phyloP scores from a whole-genome alignment of 345 rosid species.

The Dipteronia sinensis region DNA sequence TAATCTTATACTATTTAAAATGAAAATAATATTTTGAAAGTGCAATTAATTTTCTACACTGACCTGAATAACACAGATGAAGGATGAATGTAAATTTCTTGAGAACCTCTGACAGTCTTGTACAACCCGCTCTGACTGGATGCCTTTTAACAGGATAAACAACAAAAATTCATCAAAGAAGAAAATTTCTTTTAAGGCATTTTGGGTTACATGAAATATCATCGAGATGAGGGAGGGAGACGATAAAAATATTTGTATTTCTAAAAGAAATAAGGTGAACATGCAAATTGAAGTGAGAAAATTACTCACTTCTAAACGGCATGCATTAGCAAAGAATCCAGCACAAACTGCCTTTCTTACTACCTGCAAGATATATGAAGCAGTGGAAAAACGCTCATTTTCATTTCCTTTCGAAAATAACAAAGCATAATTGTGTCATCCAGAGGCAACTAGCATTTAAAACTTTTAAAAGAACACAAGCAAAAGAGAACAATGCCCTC shows the following conservation, averaged over 20 bases:
- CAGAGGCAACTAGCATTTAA: not conserved
- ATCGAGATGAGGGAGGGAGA: not conserved
- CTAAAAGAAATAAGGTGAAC: not conserved
- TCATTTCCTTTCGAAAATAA: not conserved
- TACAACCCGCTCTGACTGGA: conserved; percentile 76
- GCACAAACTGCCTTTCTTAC: conserved; percentile 85
- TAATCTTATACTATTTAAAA: not conserved
- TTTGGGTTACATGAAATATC: conserved; percentile 9
- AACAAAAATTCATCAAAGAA: conserved; percentile 9
- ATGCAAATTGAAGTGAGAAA: conserved; percentile 6
- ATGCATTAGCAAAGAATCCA: conserved; percentile 93
- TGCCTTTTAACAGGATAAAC: conserved; percentile 42
- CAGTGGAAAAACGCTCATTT: not conserved
- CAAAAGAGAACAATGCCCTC: not conserved
- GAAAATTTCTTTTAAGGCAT: not conserved
- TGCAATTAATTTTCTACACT: conserved; percentile 20
- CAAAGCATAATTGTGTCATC: not conserved
- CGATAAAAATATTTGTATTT: not conserved
- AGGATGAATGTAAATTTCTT: conserved; percentile 90
- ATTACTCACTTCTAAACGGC: conserved; percentile 68
- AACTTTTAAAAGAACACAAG: not conserved
- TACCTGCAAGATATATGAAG: conserved; percentile 44
- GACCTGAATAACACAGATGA: conserved; percentile 93
- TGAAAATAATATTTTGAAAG: not conserved
- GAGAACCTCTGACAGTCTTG: conserved; percentile 83